Conservation (phyloP, 495 filamentous ascomycete species). For the Parathielavia hyrcaniae region DNA sequence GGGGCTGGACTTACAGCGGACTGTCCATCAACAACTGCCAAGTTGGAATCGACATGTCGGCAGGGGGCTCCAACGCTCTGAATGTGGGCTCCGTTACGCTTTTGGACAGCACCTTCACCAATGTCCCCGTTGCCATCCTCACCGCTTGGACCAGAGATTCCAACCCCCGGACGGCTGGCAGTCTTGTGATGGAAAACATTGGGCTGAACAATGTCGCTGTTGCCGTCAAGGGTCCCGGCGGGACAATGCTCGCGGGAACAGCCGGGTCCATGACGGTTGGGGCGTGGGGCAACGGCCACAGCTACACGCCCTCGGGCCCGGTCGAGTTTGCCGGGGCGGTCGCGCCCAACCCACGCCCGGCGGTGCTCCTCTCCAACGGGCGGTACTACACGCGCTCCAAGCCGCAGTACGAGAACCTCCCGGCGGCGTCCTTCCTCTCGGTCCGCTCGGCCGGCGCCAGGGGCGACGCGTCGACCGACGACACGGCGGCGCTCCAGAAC, state of each 20-base stretch:
- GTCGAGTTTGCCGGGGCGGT: conserved; percentile 31
- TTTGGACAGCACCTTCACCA: conserved; percentile 68
- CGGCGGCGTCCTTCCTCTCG: conserved; percentile 52
- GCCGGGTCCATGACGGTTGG: conserved; percentile 48
- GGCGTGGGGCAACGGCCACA: conserved; percentile 44
- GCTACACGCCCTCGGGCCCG: conserved; percentile 40
- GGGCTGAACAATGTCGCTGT: conserved; percentile 53
- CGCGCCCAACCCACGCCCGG: conserved; percentile 37
- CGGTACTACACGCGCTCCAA: conserved; percentile 50
- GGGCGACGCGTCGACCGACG: conserved; percentile 68
- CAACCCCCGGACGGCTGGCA: conserved; percentile 45
- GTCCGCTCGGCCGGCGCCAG: conserved; percentile 59
- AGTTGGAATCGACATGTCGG: conserved; percentile 68
- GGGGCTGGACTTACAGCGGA: conserved; percentile 53
- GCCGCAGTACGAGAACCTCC: conserved; percentile 52
- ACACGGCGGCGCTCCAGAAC: conserved; percentile 54
- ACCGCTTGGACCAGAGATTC: conserved; percentile 54
- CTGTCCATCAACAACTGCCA: conserved; percentile 61
- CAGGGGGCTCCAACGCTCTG: conserved; percentile 40
- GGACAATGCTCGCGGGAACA: conserved; percentile 53
- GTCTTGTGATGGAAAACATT: conserved; percentile 61
- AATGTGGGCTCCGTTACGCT: conserved; percentile 52
- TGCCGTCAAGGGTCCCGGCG: conserved; percentile 51
- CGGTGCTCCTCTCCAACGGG: conserved; percentile 33
- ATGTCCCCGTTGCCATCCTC: conserved; percentile 60